phyloP scores from a whole-genome alignment of 2,329 filamentous ascomycete genomes.

The Arthrobotrys iridis region DNA sequence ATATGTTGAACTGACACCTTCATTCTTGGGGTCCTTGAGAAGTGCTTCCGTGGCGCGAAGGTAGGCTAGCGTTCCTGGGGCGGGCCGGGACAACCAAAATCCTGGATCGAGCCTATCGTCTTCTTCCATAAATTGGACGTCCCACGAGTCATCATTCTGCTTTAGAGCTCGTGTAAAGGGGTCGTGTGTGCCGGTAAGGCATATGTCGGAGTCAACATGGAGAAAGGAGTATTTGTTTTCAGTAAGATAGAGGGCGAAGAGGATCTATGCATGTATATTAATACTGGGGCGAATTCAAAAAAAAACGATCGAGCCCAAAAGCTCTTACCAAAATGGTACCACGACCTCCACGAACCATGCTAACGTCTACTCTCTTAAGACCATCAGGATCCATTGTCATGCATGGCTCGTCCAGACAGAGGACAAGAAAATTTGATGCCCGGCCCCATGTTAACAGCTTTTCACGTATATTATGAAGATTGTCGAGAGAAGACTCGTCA shows the following conservation, averaged over 20 bases:
- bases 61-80: constrained; percentile 18
- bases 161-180: constrained; percentile 31
- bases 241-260: constrained; percentile 39
- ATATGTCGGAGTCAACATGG: constrained; percentile 47
- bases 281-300: not conserved
- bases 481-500: constrained; percentile 39
- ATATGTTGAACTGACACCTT: constrained; percentile 30
- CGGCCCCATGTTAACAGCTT: constrained; percentile 47
- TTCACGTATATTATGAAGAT: constrained; percentile 48
- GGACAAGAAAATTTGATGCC: constrained; percentile 36
- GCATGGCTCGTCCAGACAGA: constrained; percentile 45
- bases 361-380: constrained; percentile 40
- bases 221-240: constrained; percentile 32
- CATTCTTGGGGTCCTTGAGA: constrained; percentile 22
- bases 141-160: constrained; percentile 34
- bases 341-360: constrained; percentile 48
- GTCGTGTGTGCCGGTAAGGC: constrained; percentile 47
- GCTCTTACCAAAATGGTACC: constrained; percentile 24
- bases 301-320: not conserved
- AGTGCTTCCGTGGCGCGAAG: constrained; percentile 6
- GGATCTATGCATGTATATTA: constrained; percentile 26
- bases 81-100: constrained; percentile 42
- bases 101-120: constrained; percentile 45
- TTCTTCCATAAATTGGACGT: constrained; percentile 52
- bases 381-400: constrained; percentile 36